Conservation (phyloP, 192 early-diverging fungal species). For the Coemansia sp. region DNA sequence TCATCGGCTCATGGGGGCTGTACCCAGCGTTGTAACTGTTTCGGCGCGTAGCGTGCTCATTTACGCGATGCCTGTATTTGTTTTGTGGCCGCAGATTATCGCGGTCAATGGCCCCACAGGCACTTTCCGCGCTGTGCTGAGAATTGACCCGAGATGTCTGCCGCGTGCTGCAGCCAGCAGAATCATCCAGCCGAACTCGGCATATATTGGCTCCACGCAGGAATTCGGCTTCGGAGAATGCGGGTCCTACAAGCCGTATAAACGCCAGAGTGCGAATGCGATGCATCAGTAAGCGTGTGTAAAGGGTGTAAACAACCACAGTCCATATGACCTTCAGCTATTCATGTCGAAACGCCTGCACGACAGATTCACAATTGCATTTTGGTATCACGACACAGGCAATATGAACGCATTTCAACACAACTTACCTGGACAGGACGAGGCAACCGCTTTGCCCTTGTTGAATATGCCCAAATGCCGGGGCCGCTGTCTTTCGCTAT, state of each 20-base stretch:
- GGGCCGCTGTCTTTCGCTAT: conserved; percentile 2
- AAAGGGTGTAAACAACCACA: background rate
- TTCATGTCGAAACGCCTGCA: too few relatives aligned
- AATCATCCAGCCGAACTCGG: conserved; percentile 22
- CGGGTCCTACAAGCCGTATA: conserved; percentile 23
- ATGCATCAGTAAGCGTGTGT: conserved; percentile 5
- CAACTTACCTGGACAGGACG: conserved; percentile 31
- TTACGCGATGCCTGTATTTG: background rate
- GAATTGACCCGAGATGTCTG: conserved; percentile 3
- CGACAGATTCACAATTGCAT: background rate
- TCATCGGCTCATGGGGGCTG: conserved; percentile 5
- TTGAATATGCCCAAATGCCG: conserved; percentile 44
- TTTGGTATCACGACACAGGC: background rate
- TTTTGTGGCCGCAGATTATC: conserved; percentile 4
- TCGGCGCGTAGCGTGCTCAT: conserved; percentile 1
- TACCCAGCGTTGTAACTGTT: conserved; percentile 5
- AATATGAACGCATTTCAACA: background rate
- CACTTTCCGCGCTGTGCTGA: background rate
- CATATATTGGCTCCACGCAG: conserved; percentile 30
- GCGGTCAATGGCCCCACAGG: background rate
- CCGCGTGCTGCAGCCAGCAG: conserved; percentile 11
- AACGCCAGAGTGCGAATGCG: background rate
- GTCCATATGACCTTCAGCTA: conserved; percentile 1
- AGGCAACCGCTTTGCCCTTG: conserved; percentile 47
- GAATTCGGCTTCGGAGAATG: conserved; percentile 44